These are phyloP conservation scores for Sclerotinia sclerotiorum DNA, from an alignment of 2,329 filamentous ascomycete species.

Conservation along the genomic window DNA sequence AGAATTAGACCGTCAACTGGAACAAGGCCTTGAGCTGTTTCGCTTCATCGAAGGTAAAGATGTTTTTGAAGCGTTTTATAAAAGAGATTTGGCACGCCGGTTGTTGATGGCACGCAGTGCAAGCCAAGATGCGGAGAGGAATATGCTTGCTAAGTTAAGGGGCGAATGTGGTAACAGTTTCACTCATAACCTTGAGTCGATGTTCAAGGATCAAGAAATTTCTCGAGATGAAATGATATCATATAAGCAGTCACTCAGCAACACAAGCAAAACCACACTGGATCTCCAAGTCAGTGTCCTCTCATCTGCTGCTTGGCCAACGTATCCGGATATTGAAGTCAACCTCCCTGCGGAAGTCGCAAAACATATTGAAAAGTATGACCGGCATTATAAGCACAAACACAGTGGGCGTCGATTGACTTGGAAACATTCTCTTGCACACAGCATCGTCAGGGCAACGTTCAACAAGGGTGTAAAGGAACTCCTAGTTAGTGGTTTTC, in stretches of 20 bases:
- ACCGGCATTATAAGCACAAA: slow-evolving; percentile 82
- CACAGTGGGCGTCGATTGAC: slow-evolving; percentile 82
- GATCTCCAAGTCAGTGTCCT: slow-evolving; percentile 86
- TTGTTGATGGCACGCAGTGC: slow-evolving; percentile 90
- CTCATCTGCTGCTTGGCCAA: slow-evolving; percentile 90
- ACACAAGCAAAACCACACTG: slow-evolving; percentile 55
- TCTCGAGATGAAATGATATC: slow-evolving; percentile 89
- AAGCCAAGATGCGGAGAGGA: slow-evolving; percentile 91
- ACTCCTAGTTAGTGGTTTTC: slow-evolving; percentile 85
- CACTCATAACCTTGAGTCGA: slow-evolving; percentile 95
- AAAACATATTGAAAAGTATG: slow-evolving; percentile 76
- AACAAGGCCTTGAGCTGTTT: slow-evolving; percentile 91
- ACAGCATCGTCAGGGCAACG: slow-evolving; percentile 78
- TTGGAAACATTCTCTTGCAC: slow-evolving; percentile 92
- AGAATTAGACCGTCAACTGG: slow-evolving; percentile 86
- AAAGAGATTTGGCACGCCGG: slow-evolving; percentile 88
- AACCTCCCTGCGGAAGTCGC: slow-evolving; percentile 75
- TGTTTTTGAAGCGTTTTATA: slow-evolving; percentile 98
- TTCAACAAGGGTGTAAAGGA: slow-evolving; percentile 85
- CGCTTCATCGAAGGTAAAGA: slow-evolving; percentile 96
- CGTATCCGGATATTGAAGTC: slow-evolving; percentile 73
- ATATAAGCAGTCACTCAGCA: slow-evolving; percentile 66
- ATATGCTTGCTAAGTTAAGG: slow-evolving; percentile 89
- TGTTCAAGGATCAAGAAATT: slow-evolving; percentile 98
- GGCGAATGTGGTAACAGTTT: slow-evolving; percentile 92